A percentile compares a stretch with the other conserved stretches of the same genome.
Evolutionary conservation across 257 asterid species (phyloP).

Genomic region (Ilex aquifolium): DNA sequence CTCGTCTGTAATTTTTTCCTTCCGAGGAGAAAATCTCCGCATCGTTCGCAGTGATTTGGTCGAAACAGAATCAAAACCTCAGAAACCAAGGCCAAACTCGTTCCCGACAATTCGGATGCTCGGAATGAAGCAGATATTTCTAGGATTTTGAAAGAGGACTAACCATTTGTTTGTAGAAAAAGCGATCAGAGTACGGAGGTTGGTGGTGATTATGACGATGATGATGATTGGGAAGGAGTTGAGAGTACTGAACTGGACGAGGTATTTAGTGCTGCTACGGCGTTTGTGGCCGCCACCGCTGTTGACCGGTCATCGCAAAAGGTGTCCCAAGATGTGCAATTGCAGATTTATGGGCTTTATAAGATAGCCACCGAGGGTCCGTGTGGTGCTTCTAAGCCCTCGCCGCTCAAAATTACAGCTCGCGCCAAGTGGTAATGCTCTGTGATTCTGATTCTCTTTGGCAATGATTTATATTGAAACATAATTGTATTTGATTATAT

Average conservation of each 20-base stretch:
- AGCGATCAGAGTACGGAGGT: slow-evolving; percentile 5
- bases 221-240: slow-evolving; percentile 98
- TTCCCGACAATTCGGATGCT: neutral
- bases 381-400: slow-evolving; percentile 73
- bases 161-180: slow-evolving; percentile 23
- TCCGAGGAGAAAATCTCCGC: too few relatives aligned
- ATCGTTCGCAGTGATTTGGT: slow-evolving; percentile 45
- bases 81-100: too few relatives aligned
- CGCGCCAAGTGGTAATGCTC: slow-evolving; percentile 97
- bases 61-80: too few relatives aligned
- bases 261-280: slow-evolving; percentile 90
- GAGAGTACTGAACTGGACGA: slow-evolving; percentile 98
- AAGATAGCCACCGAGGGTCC: slow-evolving; percentile 99
- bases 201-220: slow-evolving; percentile 27
- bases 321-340: slow-evolving; percentile 81
- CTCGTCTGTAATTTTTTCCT: slow-evolving; percentile 78
- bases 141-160: too few relatives aligned
- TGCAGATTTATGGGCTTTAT: slow-evolving; percentile 82
- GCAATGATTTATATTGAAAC: neutral
- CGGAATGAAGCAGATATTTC: slow-evolving; percentile 23
- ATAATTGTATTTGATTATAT: too few relatives aligned
- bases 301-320: slow-evolving; percentile 59
- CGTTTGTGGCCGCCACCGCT: slow-evolving; percentile 89
- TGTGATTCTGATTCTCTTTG: too few relatives aligned
- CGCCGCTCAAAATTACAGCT: slow-evolving; percentile 89